Conservation (phyloP, 2,329 filamentous ascomycete species). For the Beauveria pseudobassiana region DNA sequence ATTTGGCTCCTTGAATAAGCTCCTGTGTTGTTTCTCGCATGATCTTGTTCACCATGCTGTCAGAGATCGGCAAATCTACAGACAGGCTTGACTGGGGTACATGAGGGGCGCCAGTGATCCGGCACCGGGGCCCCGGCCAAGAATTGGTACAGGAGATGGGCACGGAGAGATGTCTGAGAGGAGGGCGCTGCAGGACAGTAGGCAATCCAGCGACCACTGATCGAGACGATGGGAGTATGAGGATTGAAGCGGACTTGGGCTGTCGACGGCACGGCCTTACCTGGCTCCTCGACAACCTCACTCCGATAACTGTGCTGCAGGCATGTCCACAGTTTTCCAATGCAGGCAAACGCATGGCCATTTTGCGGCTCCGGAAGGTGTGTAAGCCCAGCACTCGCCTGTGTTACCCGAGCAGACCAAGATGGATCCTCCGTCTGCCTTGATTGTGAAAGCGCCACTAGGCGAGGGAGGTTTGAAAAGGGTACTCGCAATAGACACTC, state of each 20-base stretch:
- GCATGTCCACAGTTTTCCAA: constrained; percentile 89
- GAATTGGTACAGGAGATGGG: constrained; percentile 49
- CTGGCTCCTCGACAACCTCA: constrained; percentile 39
- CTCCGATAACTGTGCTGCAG: constrained; percentile 55
- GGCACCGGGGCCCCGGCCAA: constrained; percentile 49
- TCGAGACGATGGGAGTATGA: constrained; percentile 58
- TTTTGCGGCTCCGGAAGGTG: constrained; percentile 39
- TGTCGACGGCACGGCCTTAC: constrained; percentile 29
- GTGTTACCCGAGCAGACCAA: constrained; percentile 72
- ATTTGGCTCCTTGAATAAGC: constrained; percentile 64
- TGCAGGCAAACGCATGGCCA: constrained; percentile 49
- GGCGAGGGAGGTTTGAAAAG: constrained; percentile 63
- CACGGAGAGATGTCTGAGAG: constrained; percentile 62
- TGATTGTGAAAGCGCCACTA: constrained; percentile 64
- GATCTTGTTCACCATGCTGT: constrained; percentile 67
- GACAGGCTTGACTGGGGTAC: constrained; percentile 59
- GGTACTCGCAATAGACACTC: constrained; percentile 49
- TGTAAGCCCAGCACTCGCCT: constrained; percentile 79
- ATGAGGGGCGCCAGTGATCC: constrained; percentile 60
- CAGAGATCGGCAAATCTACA: constrained; percentile 64
- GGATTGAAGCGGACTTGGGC: constrained; percentile 33
- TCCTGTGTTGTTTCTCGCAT: constrained; percentile 75
- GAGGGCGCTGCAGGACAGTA: constrained; percentile 68
- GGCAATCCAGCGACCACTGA: constrained; percentile 69
- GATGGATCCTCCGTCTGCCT: constrained; percentile 64